These are phyloP conservation scores for Scenedesmus sp. DNA, from an alignment of 163 green algal genomes.

Conservation along the genomic window DNA sequence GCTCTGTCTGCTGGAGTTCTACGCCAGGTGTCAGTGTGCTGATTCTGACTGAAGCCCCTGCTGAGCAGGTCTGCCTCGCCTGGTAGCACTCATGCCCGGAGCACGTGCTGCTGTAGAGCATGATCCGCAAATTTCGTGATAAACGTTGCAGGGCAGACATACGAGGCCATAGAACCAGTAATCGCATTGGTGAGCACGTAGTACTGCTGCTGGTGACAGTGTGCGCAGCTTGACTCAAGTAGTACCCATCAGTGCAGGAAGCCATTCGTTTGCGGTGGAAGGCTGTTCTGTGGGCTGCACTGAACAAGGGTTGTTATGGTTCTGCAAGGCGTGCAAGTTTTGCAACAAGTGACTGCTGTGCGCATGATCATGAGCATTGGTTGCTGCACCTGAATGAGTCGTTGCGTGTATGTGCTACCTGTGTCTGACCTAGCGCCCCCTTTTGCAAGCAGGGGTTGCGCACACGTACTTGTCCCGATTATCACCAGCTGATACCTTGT, in stretches of 20 bases:
- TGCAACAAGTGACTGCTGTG: not conserved
- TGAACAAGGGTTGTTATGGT: slow-evolving; percentile 15
- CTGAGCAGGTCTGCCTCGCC: too few relatives aligned
- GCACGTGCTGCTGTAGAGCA: too few relatives aligned
- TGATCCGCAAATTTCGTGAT: too few relatives aligned
- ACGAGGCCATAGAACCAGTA: too few relatives aligned
- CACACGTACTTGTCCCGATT: not conserved
- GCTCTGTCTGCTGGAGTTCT: too few relatives aligned
- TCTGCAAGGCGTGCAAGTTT: not conserved
- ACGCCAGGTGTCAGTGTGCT: too few relatives aligned
- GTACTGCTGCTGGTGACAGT: not conserved
- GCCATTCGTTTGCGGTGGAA: not conserved
- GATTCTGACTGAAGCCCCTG: too few relatives aligned
- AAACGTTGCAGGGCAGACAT: too few relatives aligned
- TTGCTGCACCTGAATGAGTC: not conserved
- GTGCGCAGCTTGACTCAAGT: not conserved
- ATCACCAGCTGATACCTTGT: not conserved
- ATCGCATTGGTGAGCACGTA: not conserved
- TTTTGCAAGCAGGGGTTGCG: not conserved
- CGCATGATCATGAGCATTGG: not conserved
- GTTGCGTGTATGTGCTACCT: not conserved
- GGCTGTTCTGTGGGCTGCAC: not conserved
- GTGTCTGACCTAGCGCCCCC: not conserved
- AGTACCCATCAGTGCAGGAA: not conserved
- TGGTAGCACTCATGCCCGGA: too few relatives aligned